Percentiles rank a stretch among this genome's conserved stretches.
Evolutionary conservation across 2,329 filamentous ascomycete genomes (phyloP).

Genomic region (Alternaria novae-zelandiae): DNA sequence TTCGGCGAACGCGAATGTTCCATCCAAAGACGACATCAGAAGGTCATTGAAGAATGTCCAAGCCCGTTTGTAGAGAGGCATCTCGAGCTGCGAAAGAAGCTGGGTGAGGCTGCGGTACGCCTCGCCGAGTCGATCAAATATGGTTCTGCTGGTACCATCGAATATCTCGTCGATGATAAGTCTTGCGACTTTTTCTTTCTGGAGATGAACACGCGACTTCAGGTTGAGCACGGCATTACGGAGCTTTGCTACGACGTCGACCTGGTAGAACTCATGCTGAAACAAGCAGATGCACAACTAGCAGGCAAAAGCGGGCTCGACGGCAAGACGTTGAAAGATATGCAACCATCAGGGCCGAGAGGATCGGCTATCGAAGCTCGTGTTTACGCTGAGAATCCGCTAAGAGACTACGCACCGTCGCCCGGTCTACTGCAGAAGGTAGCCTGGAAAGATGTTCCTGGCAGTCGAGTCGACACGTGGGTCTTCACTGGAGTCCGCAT

Average conservation of each 20-base stretch:
- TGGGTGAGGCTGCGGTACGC: constrained; percentile 72
- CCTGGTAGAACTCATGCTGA: constrained; percentile 62
- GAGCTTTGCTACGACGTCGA: constrained; percentile 63
- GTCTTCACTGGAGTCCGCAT: constrained; percentile 63
- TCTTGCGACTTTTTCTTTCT: constrained; percentile 76
- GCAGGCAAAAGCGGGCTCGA: constrained; percentile 54
- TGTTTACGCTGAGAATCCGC: constrained; percentile 65
- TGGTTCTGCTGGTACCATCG: constrained; percentile 86
- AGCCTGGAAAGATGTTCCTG: constrained; percentile 57
- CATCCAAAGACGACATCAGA: constrained; percentile 85
- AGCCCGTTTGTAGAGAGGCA: constrained; percentile 68
- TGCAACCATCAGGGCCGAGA: constrained; percentile 53
- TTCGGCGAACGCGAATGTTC: constrained; percentile 89
- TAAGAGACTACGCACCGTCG: constrained; percentile 64
- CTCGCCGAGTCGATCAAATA: constrained; percentile 66
- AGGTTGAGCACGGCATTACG: constrained; percentile 66
- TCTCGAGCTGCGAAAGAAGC: constrained; percentile 65
- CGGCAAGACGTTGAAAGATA: constrained; percentile 47
- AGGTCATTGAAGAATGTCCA: constrained; percentile 88
- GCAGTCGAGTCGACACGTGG: constrained; percentile 69
- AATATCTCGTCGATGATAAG: constrained; percentile 87
- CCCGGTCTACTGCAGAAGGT: constrained; percentile 66
- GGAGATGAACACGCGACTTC: constrained; percentile 65
- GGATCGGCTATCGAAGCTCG: constrained; percentile 61
- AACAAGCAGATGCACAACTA: constrained; percentile 60